Percentiles rank a stretch among this genome's conserved stretches.
These are phyloP conservation scores for Suillus cothurnatus DNA, from an alignment of 768 basidiomycete species.

Conservation along the genomic window DNA sequence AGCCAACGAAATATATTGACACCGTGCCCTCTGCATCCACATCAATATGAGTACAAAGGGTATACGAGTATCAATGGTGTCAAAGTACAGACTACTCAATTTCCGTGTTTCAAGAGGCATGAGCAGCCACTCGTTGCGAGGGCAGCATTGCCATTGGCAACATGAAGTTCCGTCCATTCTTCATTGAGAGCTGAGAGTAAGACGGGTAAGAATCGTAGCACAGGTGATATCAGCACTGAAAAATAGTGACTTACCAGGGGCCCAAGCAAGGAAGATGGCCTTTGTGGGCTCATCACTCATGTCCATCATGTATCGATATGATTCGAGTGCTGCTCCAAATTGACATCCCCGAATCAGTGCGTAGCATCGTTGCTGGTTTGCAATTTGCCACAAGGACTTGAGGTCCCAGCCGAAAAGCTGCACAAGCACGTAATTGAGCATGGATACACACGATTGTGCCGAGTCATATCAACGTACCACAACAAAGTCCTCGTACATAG, in stretches of 20 bases:
- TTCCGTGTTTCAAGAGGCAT: neutral
- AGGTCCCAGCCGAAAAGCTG: conserved; percentile 2
- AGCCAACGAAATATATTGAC: too few species aligned
- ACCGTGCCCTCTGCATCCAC: too few species aligned
- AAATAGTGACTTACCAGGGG: neutral
- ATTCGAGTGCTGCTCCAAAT: neutral
- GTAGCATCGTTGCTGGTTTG: neutral
- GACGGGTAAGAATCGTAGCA: neutral
- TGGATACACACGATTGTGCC: neutral
- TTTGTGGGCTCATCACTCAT: neutral
- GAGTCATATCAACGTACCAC: neutral
- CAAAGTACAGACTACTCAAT: neutral
- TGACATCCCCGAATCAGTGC: neutral
- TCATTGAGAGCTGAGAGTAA: neutral
- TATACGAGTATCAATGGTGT: neutral
- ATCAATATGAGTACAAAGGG: neutral
- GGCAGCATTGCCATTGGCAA: neutral
- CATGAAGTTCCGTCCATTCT: neutral
- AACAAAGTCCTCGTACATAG: neutral
- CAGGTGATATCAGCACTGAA: neutral
- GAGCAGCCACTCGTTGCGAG: neutral
- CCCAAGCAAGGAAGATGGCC: neutral
- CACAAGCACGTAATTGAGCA: neutral
- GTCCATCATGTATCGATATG: neutral
- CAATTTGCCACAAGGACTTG: neutral